Evolutionary conservation across 1,284 basidiomycete genomes (phyloP), one percentile per base, ranked within the genome.

Genomic region (Trametes pubescens): DNA sequence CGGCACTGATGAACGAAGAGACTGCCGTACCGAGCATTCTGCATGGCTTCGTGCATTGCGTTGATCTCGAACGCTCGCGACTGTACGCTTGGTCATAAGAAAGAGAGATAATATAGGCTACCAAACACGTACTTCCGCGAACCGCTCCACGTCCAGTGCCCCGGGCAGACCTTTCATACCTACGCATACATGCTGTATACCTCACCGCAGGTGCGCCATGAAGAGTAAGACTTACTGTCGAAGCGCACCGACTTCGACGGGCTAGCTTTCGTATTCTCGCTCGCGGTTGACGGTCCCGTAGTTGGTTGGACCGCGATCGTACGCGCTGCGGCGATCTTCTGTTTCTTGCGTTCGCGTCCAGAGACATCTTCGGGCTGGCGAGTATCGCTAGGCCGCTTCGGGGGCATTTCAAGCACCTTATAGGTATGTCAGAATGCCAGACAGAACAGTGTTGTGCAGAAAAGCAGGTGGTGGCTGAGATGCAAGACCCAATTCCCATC

Each of bases 1-100:
- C 24, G 7, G 13, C 8, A 11, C 4, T 3, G 14, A 21, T 35
- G 14, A 4, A 6, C 6, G 10, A 16, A 21, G 34, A 16, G 58
- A 16, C 21, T 18, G 4, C 10, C 81, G 59, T 70, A 90, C 95
- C 88, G 85, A 44, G 94, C 89, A 46, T 81, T 82, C 76, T 92
- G 88, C 82, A 97, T 96, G 0, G 94, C 90, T 26, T 82, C 85
- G 67, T 95, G 88, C 89, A 98, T 94, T 0, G 95, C 92, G 51
- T 86, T 80, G 60, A 98, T 95, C 78, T 98, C 95, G 72, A 94
- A 93, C 4, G 88, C 84, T 65, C 96, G 84, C 22, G 93, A 87
- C 94, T 96, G 18, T 5, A 21, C 11, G 5, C 7, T 13, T n/a
- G 13, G 26, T 3, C 13, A n/a, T 44, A 6, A 48, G 47, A 13